A percentile compares a stretch with the other conserved stretches of the same genome.
Evolutionary conservation across 306 rosid species (phyloP).

Genomic region (Amphicarpaea edgeworthii): DNA sequence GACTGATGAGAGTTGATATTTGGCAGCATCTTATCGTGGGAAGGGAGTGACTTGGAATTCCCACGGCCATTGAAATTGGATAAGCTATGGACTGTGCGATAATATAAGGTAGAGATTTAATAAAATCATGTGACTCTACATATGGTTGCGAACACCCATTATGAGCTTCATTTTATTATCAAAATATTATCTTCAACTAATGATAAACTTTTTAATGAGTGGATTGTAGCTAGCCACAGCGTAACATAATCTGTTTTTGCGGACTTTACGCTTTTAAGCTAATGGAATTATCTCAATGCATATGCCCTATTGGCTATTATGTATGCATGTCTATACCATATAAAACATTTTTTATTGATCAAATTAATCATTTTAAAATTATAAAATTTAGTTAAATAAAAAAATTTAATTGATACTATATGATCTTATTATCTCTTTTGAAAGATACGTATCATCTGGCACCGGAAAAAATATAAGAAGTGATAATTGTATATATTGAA

Average conservation of each 20-base stretch:
- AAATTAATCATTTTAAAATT: background rate
- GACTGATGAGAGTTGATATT: conserved; percentile 29
- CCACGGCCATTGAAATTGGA: conserved; percentile 52
- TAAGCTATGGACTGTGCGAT: conserved; percentile 34
- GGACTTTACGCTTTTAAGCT: conserved; percentile 2
- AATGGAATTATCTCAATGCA: background rate
- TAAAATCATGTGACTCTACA: conserved; percentile 45
- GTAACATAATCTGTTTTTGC: conserved; percentile 14
- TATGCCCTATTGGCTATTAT: background rate
- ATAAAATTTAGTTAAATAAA: background rate
- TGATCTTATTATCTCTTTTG: no score
- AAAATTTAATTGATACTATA: background rate
- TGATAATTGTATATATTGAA: background rate
- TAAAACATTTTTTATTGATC: background rate
- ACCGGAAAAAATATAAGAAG: no score
- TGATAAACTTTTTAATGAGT: conserved; percentile 34
- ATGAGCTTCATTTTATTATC: conserved; percentile 44
- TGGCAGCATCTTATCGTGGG: conserved; percentile 40
- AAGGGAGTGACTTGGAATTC: conserved; percentile 43
- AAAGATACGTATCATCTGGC: no score
- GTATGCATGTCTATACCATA: background rate
- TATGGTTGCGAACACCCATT: background rate
- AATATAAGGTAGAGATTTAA: conserved; percentile 40
- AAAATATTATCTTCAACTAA: conserved; percentile 47
- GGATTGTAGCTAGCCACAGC: conserved; percentile 49